Evolutionary conservation across 163 green algal species (phyloP).

Genomic region (Chlamydomonas reinhardtii): DNA sequence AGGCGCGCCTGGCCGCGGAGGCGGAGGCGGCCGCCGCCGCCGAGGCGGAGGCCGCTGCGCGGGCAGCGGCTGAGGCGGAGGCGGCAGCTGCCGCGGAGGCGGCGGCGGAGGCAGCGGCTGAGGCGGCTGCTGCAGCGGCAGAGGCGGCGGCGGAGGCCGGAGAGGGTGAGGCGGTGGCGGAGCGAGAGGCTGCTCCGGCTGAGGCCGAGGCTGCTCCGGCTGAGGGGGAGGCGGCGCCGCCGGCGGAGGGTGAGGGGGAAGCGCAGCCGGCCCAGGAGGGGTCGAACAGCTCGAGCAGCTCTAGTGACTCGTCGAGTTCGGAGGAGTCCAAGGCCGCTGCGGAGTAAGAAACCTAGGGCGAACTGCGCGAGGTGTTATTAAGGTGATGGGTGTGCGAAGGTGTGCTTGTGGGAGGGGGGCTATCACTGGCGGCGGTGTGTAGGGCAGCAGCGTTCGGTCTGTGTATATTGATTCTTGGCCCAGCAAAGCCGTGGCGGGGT

Average conservation of each 20-base stretch:
- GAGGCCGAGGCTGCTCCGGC: not conserved
- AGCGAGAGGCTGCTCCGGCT: not conserved
- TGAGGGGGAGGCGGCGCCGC: not conserved
- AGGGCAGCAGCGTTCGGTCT: too few species aligned
- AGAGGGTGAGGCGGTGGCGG: not conserved
- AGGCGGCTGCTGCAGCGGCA: not conserved
- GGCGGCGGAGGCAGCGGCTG: conserved; percentile 1
- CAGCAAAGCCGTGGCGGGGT: too few species aligned
- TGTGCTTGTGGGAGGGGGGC: too few species aligned
- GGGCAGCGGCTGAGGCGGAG: not conserved
- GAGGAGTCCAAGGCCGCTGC: too few species aligned
- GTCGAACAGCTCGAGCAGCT: too few species aligned
- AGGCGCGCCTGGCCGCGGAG: not conserved
- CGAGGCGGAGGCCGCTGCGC: not conserved
- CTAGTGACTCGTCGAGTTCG: too few species aligned
- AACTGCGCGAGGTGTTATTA: too few species aligned
- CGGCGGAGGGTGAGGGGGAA: not conserved
- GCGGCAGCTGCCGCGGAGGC: not conserved
- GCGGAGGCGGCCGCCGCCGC: conserved; percentile 6
- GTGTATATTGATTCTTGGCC: too few species aligned
- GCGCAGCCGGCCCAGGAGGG: not conserved
- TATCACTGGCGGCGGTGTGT: too few species aligned
- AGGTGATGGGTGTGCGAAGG: too few species aligned
- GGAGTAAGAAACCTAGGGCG: too few species aligned
- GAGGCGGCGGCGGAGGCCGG: not conserved